phyloP scores from a whole-genome alignment of 1,139 yeast genomes.

The Protomyces pachydermus region DNA sequence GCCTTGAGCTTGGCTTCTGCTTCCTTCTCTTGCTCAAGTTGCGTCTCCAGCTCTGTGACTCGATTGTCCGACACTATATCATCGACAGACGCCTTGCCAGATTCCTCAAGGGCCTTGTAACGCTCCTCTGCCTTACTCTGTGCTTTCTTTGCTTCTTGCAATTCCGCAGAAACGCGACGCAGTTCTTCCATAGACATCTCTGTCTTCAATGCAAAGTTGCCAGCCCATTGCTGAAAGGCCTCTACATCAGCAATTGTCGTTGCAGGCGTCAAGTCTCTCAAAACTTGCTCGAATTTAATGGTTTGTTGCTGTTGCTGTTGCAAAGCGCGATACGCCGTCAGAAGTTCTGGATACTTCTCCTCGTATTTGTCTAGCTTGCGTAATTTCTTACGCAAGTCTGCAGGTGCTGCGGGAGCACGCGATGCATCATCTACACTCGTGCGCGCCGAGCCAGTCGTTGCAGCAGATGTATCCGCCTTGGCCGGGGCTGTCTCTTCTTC shows the following conservation, averaged over 20 bases:
- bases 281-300: slow-evolving; percentile 58
- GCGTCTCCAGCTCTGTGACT: not conserved
- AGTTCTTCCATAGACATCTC: slow-evolving; percentile 54
- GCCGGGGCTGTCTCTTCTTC: not conserved
- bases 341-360: slow-evolving; percentile 68
- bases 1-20: not conserved
- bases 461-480: not conserved
- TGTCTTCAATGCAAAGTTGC: slow-evolving; percentile 59
- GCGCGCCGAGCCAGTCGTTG: not conserved
- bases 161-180: slow-evolving; percentile 29
- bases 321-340: slow-evolving; percentile 26
- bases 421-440: not conserved
- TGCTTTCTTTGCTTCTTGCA: not conserved
- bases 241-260: slow-evolving; percentile 68
- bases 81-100: not conserved
- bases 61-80: not conserved
- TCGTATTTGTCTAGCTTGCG: slow-evolving; percentile 81
- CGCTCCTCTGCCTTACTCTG: not conserved
- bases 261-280: slow-evolving; percentile 77
- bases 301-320: not conserved
- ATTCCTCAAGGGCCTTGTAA: not conserved
- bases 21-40: not conserved
- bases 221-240: slow-evolving; percentile 62
- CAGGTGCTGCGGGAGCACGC: slow-evolving; percentile 44
- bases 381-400: slow-evolving; percentile 56